Evolutionary conservation across 176 grass and related monocot genomes (phyloP).

Genomic region (Bothriochloa decipiens): DNA sequence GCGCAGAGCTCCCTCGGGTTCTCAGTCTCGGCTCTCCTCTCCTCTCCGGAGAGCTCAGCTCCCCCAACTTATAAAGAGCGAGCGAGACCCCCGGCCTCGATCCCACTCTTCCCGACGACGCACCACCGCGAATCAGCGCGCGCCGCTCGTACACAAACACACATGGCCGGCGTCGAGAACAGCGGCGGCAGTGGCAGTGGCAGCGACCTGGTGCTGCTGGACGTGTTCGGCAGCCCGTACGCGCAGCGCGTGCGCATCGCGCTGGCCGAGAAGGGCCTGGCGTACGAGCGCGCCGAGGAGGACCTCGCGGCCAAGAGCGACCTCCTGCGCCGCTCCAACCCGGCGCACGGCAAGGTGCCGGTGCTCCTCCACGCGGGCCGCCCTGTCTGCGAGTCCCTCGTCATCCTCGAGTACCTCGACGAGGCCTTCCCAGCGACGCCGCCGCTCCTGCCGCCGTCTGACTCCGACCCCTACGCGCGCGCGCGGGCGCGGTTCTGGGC

Average conservation of each 20-base stretch:
- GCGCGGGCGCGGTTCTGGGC: constrained; percentile 54
- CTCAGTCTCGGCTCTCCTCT: neutral
- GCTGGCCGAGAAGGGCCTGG: constrained; percentile 59
- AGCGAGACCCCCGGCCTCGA: no score
- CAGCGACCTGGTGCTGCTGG: constrained; percentile 43
- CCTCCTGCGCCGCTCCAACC: constrained; percentile 64
- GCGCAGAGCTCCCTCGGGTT: neutral
- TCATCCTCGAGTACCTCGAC: constrained; percentile 70
- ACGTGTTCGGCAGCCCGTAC: constrained; percentile 52
- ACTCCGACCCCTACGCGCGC: constrained; percentile 30
- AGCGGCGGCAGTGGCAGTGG: no score
- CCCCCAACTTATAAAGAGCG: no score
- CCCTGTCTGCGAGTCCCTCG: constrained; percentile 58
- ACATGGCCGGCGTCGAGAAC: neutral
- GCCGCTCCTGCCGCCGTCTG: neutral
- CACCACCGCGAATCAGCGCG: neutral
- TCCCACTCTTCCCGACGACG: neutral
- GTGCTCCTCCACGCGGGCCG: constrained; percentile 61
- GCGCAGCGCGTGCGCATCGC: constrained; percentile 62
- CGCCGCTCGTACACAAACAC: neutral
- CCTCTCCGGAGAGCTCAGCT: no score
- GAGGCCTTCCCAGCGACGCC: constrained; percentile 34
- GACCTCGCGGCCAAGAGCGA: constrained; percentile 56
- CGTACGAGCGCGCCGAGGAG: constrained; percentile 55
- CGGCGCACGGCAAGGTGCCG: constrained; percentile 65